phyloP scores from a whole-genome alignment of 768 basidiomycete species.

The Crassisporium funariophilum region DNA sequence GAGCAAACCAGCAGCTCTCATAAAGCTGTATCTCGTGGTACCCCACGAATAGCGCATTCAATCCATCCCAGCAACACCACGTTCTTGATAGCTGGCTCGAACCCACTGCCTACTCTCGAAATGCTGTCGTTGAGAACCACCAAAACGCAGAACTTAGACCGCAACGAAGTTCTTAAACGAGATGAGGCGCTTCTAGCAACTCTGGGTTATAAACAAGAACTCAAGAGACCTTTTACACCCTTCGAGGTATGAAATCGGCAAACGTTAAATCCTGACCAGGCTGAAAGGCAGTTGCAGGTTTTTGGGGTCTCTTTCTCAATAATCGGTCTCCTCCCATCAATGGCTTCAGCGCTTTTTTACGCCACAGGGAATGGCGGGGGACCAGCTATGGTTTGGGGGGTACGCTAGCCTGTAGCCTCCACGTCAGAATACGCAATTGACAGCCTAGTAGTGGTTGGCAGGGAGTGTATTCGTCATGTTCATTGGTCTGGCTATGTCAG shows the following conservation, averaged over 20 bases:
- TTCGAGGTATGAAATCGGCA: conserved; percentile 39
- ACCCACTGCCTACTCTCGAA: too few species aligned
- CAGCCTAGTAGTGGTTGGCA: conserved; percentile 55
- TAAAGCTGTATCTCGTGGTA: too few species aligned
- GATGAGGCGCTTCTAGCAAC: conserved; percentile 42
- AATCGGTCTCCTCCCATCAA: conserved; percentile 66
- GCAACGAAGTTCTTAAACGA: too few species aligned
- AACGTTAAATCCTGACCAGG: not conserved
- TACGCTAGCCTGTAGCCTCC: conserved; percentile 29
- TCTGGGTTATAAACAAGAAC: conserved; percentile 53
- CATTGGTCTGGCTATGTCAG: not conserved
- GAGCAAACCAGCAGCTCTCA: too few species aligned
- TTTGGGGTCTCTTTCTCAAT: conserved; percentile 75
- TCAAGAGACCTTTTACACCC: conserved; percentile 54
- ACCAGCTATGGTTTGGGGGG: conserved; percentile 75
- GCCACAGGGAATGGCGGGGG: conserved; percentile 70
- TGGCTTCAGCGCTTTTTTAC: conserved; percentile 57
- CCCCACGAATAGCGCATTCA: too few species aligned
- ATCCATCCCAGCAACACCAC: too few species aligned
- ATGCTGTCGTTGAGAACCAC: too few species aligned
- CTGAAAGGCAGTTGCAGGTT: conserved; percentile 39
- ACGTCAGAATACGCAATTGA: not conserved
- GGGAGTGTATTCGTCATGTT: conserved; percentile 28
- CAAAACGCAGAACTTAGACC: too few species aligned
- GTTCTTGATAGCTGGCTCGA: too few species aligned